A percentile compares a stretch with the other conserved stretches of the same genome.
Evolutionary conservation across 495 filamentous ascomycete genomes (phyloP).

Genomic region (Penicillium tannophilum): DNA sequence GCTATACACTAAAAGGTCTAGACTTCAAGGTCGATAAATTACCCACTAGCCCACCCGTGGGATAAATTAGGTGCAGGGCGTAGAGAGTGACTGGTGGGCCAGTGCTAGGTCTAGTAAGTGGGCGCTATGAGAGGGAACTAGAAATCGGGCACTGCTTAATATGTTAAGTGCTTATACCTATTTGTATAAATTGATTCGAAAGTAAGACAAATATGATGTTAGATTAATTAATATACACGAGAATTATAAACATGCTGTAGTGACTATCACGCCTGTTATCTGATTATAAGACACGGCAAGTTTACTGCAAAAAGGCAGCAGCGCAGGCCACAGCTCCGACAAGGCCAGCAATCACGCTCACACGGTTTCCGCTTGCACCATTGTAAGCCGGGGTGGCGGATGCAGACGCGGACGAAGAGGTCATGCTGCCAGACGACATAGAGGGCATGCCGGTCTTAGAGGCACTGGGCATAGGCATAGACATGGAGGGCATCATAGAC

Average conservation of each 20-base stretch:
- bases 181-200: too few relatives aligned
- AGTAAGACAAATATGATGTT: neutral
- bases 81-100: too few relatives aligned
- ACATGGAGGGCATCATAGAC: too few relatives aligned
- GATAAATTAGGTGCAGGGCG: too few relatives aligned
- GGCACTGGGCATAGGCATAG: too few relatives aligned
- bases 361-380: slow-evolving; percentile 6
- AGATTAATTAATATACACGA: neutral
- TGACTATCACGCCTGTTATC: neutral
- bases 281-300: neutral
- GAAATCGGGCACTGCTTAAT: too few relatives aligned
- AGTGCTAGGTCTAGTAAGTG: too few relatives aligned
- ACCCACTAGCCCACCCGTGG: too few relatives aligned
- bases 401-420: slow-evolving; percentile 34
- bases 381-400: slow-evolving; percentile 19
- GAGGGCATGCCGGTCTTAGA: slow-evolving; percentile 4
- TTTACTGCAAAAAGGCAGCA: slow-evolving; percentile 10
- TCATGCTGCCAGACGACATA: slow-evolving; percentile 11
- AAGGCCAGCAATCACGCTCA: slow-evolving; percentile 5
- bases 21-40: too few relatives aligned
- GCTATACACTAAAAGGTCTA: too few relatives aligned
- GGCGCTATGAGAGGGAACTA: too few relatives aligned
- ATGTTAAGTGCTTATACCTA: too few relatives aligned
- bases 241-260: neutral
- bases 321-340: slow-evolving; percentile 4